phyloP scores from a whole-genome alignment of 2,329 filamentous ascomycete genomes.

The Taxawa tesnikishii region DNA sequence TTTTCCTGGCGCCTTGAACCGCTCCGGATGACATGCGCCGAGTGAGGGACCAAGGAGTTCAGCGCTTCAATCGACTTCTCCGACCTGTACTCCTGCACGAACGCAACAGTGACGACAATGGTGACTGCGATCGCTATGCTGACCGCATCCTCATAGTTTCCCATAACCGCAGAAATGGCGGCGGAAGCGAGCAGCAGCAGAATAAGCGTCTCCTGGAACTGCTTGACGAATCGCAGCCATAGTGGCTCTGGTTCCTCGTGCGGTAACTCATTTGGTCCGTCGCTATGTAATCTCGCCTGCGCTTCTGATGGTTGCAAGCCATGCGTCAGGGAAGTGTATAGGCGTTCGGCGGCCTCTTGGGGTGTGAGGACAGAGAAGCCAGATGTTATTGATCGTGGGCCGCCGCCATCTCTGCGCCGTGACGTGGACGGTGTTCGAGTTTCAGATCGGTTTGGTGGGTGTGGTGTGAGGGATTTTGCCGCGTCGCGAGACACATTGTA shows the following conservation, averaged over 20 bases:
- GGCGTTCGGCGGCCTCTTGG: constrained; percentile 61
- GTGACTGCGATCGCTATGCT: constrained; percentile 94
- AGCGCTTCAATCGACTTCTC: constrained; percentile 95
- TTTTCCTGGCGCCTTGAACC: constrained; percentile 7
- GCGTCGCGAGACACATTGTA: constrained; percentile 30
- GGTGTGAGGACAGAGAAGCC: constrained; percentile 56
- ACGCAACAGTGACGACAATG: constrained; percentile 91
- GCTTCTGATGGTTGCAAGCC: constrained; percentile 76
- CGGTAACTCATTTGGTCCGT: constrained; percentile 89
- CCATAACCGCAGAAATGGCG: constrained; percentile 75
- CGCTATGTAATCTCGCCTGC: constrained; percentile 60
- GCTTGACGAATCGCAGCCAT: constrained; percentile 89
- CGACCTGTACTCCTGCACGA: constrained; percentile 93
- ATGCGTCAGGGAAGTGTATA: constrained; percentile 71
- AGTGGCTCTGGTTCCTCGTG: constrained; percentile 88
- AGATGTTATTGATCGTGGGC: constrained; percentile 31
- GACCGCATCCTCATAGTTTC: constrained; percentile 87
- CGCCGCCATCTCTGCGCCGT: not conserved
- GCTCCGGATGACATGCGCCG: constrained; percentile 77
- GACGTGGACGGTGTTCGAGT: not conserved
- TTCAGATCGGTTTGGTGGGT: not conserved
- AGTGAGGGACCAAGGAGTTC: constrained; percentile 86
- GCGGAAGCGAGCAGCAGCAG: constrained; percentile 83
- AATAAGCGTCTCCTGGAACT: constrained; percentile 94
- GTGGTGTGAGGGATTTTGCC: constrained; percentile 2